Evolutionary conservation across 1,284 basidiomycete species (phyloP).

Genomic region (Tylopilus sp.): DNA sequence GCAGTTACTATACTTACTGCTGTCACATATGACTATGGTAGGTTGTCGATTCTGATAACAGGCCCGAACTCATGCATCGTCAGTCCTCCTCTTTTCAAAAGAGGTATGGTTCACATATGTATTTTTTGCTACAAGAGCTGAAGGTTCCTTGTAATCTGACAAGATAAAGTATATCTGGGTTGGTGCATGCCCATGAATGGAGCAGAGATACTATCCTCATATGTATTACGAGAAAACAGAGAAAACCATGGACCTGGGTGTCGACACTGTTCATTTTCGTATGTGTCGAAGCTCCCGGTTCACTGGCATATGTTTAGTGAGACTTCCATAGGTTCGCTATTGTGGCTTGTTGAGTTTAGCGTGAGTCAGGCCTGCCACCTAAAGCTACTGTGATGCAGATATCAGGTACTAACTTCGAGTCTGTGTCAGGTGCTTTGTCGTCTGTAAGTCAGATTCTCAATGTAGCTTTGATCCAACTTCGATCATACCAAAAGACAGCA

Average conservation of each 20-base stretch:
- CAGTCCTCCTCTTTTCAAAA: constrained; percentile 4
- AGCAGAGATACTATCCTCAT: neutral
- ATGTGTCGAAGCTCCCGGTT: neutral
- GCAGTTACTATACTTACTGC: no score
- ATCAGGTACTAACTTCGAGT: neutral
- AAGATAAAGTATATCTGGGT: constrained; percentile 26
- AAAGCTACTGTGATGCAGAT: neutral
- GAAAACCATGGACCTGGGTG: constrained; percentile 20
- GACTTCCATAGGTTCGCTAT: neutral
- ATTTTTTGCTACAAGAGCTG: no score
- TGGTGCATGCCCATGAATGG: neutral
- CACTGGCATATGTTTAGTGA: neutral
- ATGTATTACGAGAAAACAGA: constrained; percentile 8
- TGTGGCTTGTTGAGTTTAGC: neutral
- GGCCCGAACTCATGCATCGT: neutral
- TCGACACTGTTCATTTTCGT: constrained; percentile 15
- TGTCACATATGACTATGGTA: no score
- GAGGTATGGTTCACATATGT: constrained; percentile 2
- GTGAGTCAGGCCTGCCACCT: neutral
- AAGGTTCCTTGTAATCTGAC: neutral
- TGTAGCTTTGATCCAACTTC: no score
- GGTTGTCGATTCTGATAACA: no score
- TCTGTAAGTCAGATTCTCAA: constrained; percentile 3
- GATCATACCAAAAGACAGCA: neutral
- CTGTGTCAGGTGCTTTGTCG: neutral